A percentile compares a stretch with the other conserved stretches of the same genome.
These are phyloP conservation scores for Bacterosira constricta DNA, from an alignment of 108 stramenopile species.

Conservation along the genomic window DNA sequence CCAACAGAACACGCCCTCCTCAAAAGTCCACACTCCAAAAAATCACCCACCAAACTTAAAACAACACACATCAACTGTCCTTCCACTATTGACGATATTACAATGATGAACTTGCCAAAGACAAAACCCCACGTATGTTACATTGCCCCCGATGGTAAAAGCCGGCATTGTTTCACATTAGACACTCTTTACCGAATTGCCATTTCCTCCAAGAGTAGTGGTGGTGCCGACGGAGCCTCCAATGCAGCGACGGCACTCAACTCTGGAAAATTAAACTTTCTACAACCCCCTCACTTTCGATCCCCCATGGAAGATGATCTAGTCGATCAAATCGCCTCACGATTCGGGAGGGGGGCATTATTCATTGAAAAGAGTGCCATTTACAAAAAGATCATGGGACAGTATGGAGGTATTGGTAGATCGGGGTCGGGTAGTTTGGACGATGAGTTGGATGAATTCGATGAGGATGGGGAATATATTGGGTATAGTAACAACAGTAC, in stretches of 20 bases:
- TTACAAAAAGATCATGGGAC: conserved; percentile 50
- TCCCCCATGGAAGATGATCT: conserved; percentile 77
- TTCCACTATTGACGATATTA: conserved; percentile 68
- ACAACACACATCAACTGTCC: conserved; percentile 53
- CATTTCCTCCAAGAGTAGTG: conserved; percentile 34
- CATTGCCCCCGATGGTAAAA: conserved; percentile 63
- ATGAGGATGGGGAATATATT: conserved; percentile 39
- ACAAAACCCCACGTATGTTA: conserved; percentile 67
- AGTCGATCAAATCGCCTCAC: conserved; percentile 79
- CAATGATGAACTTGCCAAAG: conserved; percentile 56
- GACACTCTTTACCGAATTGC: conserved; percentile 80
- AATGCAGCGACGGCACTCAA: neutral
- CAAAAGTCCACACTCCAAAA: conserved; percentile 7
- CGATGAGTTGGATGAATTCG: conserved; percentile 44
- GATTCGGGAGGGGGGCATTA: conserved; percentile 73
- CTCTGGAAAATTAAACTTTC: conserved; percentile 43
- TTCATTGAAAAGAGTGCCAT: conserved; percentile 60
- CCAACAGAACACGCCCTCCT: conserved; percentile 6
- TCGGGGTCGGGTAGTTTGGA: neutral
- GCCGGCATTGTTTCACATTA: conserved; percentile 78
- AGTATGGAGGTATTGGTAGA: too few relatives aligned
- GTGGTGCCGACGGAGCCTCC: conserved; percentile 16
- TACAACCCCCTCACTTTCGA: conserved; percentile 87
- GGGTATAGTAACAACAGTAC: neutral
- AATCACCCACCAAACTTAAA: conserved; percentile 36